Base-by-base conservation (phyloP, 176 grass and related monocot species). In the Avena insularis region DNA sequence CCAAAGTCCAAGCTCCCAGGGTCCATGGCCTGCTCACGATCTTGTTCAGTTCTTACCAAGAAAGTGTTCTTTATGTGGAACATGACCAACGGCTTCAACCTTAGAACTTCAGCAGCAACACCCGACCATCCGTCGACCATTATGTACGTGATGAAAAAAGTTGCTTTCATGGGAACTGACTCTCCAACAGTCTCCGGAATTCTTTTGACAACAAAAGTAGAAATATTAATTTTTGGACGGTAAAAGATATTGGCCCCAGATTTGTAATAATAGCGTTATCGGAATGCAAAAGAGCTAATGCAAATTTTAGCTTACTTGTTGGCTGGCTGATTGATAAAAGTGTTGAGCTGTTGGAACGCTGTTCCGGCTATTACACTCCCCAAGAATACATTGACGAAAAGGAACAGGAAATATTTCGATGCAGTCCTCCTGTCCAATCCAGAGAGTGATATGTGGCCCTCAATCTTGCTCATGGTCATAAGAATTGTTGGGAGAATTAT, bases 71-170 rank as follows among this genome's bases (percentile, higher is more conserved):
- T 96, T 78, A 99, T 75, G 89, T 99, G 94, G 80, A 94, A 99
- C 65, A 99, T 47, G 25, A 96, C 68, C 54, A 99, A 82, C 6
- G 94, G 43, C 79, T 99, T 99, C 70, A 99, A 87, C 87, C 97
- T 82, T 84, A 98, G 82, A 87, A 98, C 95, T 79, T 94, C 94
- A 45, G 92, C 94, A 43, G 97, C 94, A 83, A 98, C 69, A 77
- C 97, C 89, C 13, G 97, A 89, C 97, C 97, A 98, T 15, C 97
- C 94, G 45, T 98, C 97, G 67, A 98, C 92, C 97, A 96, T 98
- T 78, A 98, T 91, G 25, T 93, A 98, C 27, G 91, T 94, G 58
- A 98, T 90, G 87, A 98, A 98, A 91, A 98, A 98, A 82, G 92
- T 85, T 78, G 94, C 97, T 91, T 98, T 98, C 92, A 96, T 96